Base-by-base conservation (phyloP, 2,329 filamentous ascomycete genomes). In the Ascosphaera apis region DNA sequence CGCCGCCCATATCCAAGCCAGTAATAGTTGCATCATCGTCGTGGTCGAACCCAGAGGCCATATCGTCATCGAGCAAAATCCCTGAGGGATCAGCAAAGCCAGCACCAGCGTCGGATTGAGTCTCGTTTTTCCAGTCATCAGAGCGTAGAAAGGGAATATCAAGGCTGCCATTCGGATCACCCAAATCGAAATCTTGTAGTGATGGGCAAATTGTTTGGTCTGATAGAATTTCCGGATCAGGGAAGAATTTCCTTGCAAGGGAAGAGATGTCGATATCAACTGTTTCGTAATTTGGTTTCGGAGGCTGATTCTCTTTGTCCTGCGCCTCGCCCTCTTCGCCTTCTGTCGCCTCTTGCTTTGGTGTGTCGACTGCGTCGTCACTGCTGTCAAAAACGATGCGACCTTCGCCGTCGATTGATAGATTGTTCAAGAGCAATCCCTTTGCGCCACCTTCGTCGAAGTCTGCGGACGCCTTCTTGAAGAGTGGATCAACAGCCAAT, bases 361-460 rank as follows among this genome's bases (percentile, higher is more conserved):
- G 60, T 54, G 62, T 61, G 38, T 72, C 67, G 39, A 66, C 61
- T 12, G 62, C 61, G 52, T 95, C 88, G 52, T 98, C 86, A 49
- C 84, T 95, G 60, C 86, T 95, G 57, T 98, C 88, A 50, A 98
- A 98, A 3, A 98, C 84, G 42, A 98, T 98, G 25, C 86, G 72
- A 31, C 88, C 88, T 43, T 82, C 72, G 2, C 72, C 70, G 54
- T 98, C 88, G 43, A 98, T 93, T 50, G 86, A 81, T n/a, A 98
- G 65, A 55, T 98, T 86, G 50, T 98, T 98, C 21, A 98, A 66
- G 15, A 98, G 65, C 31, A 98, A 64, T 15, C 88, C 88, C 56
- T 95, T 98, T 38, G 88, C 88, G 38, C 88, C 88, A 15, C 88
- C 88, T 58, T 98, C 88, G 51, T 98, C 88, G 44, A 98, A 98